Percentiles rank a stretch among this genome's conserved stretches.
These are phyloP conservation scores for Boletus vermiculosoides DNA, from an alignment of 768 basidiomycete species.

Conservation along the genomic window DNA sequence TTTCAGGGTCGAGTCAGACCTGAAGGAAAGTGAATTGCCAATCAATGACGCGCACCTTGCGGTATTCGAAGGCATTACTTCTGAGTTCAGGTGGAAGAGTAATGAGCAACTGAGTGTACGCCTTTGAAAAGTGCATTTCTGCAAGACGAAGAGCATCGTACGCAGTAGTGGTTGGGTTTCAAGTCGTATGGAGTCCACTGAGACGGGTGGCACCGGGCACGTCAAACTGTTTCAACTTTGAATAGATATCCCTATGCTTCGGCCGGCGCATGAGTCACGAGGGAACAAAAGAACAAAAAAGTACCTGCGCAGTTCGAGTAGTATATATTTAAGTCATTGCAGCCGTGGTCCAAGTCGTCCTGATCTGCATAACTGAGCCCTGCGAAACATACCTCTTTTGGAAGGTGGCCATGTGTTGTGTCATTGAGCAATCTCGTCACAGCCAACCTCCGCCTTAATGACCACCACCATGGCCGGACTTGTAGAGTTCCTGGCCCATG, in stretches of 20 bases:
- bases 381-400: constrained; percentile 5
- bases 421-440: too few species aligned
- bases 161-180: not conserved
- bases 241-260: too few species aligned
- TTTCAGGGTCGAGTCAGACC: not conserved
- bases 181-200: not conserved
- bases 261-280: too few species aligned
- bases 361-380: too few species aligned
- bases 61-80: constrained; percentile 80
- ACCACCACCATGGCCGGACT: constrained; percentile 17
- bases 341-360: too few species aligned
- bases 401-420: constrained; percentile 9
- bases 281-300: too few species aligned
- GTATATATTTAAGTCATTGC: too few species aligned
- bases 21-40: too few species aligned
- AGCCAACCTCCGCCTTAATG: not conserved
- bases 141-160: not conserved
- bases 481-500: constrained; percentile 17
- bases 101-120: constrained; percentile 58
- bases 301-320: too few species aligned
- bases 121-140: constrained; percentile 73
- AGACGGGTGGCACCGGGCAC: not conserved
- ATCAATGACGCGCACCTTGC: constrained; percentile 48
- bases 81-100: constrained; percentile 75
- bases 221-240: not conserved